Evolutionary conservation across 2,329 filamentous ascomycete genomes (phyloP).

Genomic region (Elsinoe arachidis): DNA sequence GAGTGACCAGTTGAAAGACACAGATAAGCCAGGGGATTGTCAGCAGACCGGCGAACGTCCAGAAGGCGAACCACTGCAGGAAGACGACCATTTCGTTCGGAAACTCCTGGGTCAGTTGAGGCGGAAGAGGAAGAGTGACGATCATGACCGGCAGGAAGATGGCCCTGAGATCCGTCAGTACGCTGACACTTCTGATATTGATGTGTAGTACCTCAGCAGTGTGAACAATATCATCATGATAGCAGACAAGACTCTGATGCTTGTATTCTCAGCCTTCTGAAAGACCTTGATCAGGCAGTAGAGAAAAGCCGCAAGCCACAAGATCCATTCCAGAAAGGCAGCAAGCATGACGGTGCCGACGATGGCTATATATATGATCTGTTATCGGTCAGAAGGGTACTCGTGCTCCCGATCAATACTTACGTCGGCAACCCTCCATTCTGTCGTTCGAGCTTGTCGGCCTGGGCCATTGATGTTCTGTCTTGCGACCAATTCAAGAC

Average conservation of each 20-base stretch:
- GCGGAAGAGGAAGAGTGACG: constrained; percentile 77
- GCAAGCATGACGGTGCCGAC: constrained; percentile 74
- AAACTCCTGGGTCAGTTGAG: constrained; percentile 62
- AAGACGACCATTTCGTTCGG: constrained; percentile 58
- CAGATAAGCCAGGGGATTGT: constrained; percentile 89
- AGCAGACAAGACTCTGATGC: constrained; percentile 67
- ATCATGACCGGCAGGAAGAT: constrained; percentile 93
- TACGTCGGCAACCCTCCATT: constrained; percentile 28
- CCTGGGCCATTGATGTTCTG: constrained; percentile 11
- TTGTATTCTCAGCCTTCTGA: constrained; percentile 81
- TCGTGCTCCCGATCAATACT: constrained; percentile 18
- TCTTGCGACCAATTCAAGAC: not conserved
- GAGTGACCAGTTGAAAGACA: constrained; percentile 81
- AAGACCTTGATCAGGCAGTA: constrained; percentile 88
- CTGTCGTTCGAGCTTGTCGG: not conserved
- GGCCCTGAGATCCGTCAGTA: constrained; percentile 40
- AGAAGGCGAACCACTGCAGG: constrained; percentile 93
- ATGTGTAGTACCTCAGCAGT: constrained; percentile 55
- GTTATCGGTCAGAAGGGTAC: constrained; percentile 10
- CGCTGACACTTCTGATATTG: constrained; percentile 11
- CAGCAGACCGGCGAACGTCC: constrained; percentile 76
- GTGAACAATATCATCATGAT: constrained; percentile 66
- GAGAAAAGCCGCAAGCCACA: constrained; percentile 88
- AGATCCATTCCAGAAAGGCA: constrained; percentile 83
- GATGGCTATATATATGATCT: constrained; percentile 81